These are phyloP conservation scores for Deinandra increscens DNA, from an alignment of 129 eudicot species.

Conservation along the genomic window DNA sequence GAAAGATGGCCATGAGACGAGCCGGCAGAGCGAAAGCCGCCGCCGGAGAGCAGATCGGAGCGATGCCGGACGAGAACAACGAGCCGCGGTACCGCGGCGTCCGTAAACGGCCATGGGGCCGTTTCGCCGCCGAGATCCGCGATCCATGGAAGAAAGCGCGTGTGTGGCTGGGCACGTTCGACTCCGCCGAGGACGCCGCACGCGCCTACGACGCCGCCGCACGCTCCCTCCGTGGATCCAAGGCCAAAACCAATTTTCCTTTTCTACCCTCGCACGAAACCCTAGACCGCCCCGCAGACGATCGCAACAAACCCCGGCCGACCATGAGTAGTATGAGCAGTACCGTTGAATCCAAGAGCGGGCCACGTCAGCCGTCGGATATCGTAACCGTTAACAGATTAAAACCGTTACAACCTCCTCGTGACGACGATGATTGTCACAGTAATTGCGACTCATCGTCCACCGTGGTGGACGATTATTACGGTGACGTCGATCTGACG, in stretches of 20 bases:
- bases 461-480: constrained; percentile 49
- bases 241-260: constrained; percentile 60
- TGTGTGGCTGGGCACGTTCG: constrained; percentile 61
- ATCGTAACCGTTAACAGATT: constrained; percentile 20
- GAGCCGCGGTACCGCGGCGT: constrained; percentile 56
- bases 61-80: constrained; percentile 18
- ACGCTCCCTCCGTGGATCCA: constrained; percentile 51
- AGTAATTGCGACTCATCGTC: constrained; percentile 62
- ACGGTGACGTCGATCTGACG: constrained; percentile 29
- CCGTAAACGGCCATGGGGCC: constrained; percentile 53
- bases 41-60: constrained; percentile 34
- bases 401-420: constrained; percentile 14
- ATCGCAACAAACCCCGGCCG: constrained; percentile 30
- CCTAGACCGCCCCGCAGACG: constrained; percentile 1
- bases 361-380: constrained; percentile 31
- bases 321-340: constrained; percentile 55
- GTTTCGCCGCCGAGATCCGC: constrained; percentile 64
- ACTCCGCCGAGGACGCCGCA: constrained; percentile 56
- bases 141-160: constrained; percentile 59
- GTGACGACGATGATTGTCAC: constrained; percentile 37
- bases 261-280: constrained; percentile 16
- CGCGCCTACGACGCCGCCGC: constrained; percentile 68
- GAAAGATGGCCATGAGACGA: constrained; percentile 34
- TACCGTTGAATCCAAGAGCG: constrained; percentile 55
- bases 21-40: constrained; percentile 29